Evolutionary conservation across 2,329 filamentous ascomycete species (phyloP), one percentile per base, ranked within the genome.

Genomic region (Teratosphaeria zuluensis): DNA sequence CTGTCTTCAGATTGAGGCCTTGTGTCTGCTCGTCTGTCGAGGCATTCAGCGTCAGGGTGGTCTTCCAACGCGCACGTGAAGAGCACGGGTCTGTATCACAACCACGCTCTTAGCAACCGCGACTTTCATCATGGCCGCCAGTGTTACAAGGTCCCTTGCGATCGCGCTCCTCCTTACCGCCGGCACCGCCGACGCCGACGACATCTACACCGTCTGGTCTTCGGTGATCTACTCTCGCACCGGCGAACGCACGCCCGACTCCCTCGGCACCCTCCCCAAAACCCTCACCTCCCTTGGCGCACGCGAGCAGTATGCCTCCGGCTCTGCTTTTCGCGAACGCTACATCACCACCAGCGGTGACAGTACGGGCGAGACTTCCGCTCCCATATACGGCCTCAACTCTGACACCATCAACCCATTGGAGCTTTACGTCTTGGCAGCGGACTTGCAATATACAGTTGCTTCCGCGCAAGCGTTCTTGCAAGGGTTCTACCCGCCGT

Each of bases 401-500:
- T 69, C 73, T 5, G 72, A 78, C 56, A 55, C 71, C 31, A 60
- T 81, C 16, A 68, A 78, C 59, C 70, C 76, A 8, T 69, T 77
- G 19, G 75, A 84, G 60, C 63, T 84, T 8, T 73, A 72, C 56
- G 70, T 82, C 11, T 69, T 78, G 53, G 74, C 82, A 0, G 68
- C 76, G 30, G 74, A 81, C 30, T 72, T 76, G 33, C 76, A 80
- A 59, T 77, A 76, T 57, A 74, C 77, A 2, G 67, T 77, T 35
- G 78, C 78, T 1, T 82, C 81, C 2, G 81, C 82, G 12, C 79
- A 82, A 63, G 82, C 83, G 2, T 85, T 85, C 64, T 77, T 85
- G 75, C 82, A 85, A 67, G 82, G 81, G 7, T 70, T 85, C 9
- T 85, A 84, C 66, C 83, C 83, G 35, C 81, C 59, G 1, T 68